Evolutionary conservation across 1,284 basidiomycete genomes (phyloP).

Genomic region (Ganoderma sinense): DNA sequence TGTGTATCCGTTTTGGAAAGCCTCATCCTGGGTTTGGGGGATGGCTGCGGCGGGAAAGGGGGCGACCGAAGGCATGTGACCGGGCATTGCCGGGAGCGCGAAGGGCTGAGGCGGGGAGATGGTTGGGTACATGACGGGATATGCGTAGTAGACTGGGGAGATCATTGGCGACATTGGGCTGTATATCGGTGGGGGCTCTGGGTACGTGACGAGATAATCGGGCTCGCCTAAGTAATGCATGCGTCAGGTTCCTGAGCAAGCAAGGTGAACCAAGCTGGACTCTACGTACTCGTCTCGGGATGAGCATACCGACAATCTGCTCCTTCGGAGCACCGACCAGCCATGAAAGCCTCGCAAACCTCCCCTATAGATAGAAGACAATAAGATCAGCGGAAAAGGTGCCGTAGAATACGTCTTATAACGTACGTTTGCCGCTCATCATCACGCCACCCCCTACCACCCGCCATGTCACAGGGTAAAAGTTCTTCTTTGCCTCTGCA

Average conservation of each 20-base stretch:
- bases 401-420: background rate
- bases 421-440: slow-evolving; percentile 53
- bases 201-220: slow-evolving; percentile 14
- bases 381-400: background rate
- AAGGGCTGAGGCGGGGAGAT: slow-evolving; percentile 23
- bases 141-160: slow-evolving; percentile 24
- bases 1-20: background rate
- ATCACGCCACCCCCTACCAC: slow-evolving; percentile 58
- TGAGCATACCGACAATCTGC: slow-evolving; percentile 49
- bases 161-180: slow-evolving; percentile 20
- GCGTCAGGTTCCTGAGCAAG: background rate
- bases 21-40: slow-evolving; percentile 3
- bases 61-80: background rate
- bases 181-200: slow-evolving; percentile 19
- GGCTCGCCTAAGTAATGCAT: slow-evolving; percentile 15
- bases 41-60: background rate
- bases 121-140: slow-evolving; percentile 23
- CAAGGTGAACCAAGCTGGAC: background rate
- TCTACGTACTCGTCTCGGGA: slow-evolving; percentile 37
- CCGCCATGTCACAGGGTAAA: slow-evolving; percentile 55
- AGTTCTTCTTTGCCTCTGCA: slow-evolving; percentile 39
- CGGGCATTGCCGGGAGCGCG: slow-evolving; percentile 18
- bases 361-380: slow-evolving; percentile 40
- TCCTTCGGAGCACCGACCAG: slow-evolving; percentile 46
- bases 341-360: slow-evolving; percentile 44